Evolutionary conservation across 2,329 filamentous ascomycete genomes (phyloP).

Genomic region (Lecanicillium sp.): DNA sequence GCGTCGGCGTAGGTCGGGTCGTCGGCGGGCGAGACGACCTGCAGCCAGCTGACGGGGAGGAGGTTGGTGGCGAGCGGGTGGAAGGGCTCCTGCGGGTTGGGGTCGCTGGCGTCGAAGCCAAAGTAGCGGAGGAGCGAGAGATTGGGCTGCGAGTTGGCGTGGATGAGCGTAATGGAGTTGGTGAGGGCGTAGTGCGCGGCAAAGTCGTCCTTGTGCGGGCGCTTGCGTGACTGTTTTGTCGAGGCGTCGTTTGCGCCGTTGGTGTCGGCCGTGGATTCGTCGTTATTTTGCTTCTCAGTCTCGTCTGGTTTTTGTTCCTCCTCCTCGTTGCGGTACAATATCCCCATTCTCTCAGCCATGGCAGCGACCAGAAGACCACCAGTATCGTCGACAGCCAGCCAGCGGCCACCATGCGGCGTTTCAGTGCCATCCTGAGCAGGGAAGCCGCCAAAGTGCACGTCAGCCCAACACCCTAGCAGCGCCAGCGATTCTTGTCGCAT

Average conservation of each 20-base stretch:
- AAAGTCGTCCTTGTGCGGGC: conserved; percentile 40
- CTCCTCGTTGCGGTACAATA: conserved; percentile 51
- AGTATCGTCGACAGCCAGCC: conserved; percentile 82
- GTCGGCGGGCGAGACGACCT: conserved; percentile 69
- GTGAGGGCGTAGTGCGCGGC: conserved; percentile 60
- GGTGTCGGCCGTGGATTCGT: conserved; percentile 3
- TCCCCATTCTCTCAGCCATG: conserved; percentile 82
- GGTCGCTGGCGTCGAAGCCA: conserved; percentile 67
- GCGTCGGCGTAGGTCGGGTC: conserved; percentile 68
- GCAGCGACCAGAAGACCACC: conserved; percentile 76
- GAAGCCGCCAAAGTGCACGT: conserved; percentile 61
- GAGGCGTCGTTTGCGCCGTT: conserved; percentile 14
- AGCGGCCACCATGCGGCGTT: conserved; percentile 44
- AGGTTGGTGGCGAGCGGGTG: conserved; percentile 82
- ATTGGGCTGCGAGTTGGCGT: conserved; percentile 80
- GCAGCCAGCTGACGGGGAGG: conserved; percentile 83
- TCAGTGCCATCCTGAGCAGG: conserved; percentile 21
- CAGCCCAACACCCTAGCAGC: conserved; percentile 80
- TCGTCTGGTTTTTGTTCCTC: conserved; percentile 13
- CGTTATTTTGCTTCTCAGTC: conserved; percentile 13
- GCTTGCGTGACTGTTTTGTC: conserved; percentile 20
- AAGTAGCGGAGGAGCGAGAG: conserved; percentile 85
- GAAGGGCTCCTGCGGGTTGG: conserved; percentile 48
- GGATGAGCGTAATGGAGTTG: conserved; percentile 76
- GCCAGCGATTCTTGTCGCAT: conserved; percentile 78